Percentiles rank a stretch among this genome's conserved stretches.
These are phyloP conservation scores for Isochrysis galbana DNA, from an alignment of 78 protist species.

Conservation along the genomic window DNA sequence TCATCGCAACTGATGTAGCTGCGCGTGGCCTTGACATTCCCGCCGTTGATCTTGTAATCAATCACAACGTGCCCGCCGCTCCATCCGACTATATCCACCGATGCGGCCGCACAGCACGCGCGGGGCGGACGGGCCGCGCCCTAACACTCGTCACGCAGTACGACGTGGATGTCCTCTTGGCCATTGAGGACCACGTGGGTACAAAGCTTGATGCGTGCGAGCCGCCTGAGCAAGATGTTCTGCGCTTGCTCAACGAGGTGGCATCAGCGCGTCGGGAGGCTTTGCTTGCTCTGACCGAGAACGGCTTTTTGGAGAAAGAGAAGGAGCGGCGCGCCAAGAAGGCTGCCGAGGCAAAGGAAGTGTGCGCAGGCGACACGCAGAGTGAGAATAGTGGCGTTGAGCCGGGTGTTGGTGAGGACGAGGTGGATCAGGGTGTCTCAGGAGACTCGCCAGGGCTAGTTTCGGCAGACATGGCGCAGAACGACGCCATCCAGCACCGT, in stretches of 20 bases:
- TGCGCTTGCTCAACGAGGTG: neutral
- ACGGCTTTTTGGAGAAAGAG: neutral
- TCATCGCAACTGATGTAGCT: slow-evolving; percentile 44
- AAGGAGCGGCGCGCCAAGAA: neutral
- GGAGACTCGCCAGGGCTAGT: no score
- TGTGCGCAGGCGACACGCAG: no score
- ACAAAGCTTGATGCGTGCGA: neutral
- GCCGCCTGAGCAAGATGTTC: neutral
- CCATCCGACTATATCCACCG: slow-evolving; percentile 50
- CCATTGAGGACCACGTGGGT: neutral
- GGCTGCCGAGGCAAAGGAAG: neutral
- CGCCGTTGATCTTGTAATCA: slow-evolving; percentile 55
- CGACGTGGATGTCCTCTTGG: slow-evolving; percentile 44
- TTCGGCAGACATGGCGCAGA: no score
- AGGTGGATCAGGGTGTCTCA: no score
- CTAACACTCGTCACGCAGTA: slow-evolving; percentile 36
- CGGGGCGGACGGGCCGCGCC: slow-evolving; percentile 26
- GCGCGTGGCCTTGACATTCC: slow-evolving; percentile 69
- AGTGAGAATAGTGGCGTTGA: no score
- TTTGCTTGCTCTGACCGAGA: neutral
- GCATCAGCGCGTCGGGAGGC: neutral
- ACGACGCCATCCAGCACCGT: no score
- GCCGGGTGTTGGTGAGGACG: no score
- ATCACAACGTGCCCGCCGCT: slow-evolving; percentile 62
- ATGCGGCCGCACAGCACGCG: slow-evolving; percentile 66